Percentiles rank a stretch among this genome's conserved stretches.
Conservation (phyloP, 495 filamentous ascomycete species). For the Aspergillus steynii region DNA sequence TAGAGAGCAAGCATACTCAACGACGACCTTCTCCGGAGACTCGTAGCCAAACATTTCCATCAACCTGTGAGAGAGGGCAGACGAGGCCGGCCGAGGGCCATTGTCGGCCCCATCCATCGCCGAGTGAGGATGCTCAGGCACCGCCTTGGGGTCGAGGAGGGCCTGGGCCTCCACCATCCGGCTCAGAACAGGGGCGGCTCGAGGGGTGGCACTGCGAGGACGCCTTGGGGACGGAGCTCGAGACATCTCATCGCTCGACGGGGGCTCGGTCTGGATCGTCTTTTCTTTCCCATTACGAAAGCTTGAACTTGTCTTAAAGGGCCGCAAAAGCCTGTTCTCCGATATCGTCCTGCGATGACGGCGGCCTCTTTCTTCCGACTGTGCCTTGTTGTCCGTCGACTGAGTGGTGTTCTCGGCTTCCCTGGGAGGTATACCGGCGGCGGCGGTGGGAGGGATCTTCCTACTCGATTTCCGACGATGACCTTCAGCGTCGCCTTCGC, state of each 20-base stretch:
- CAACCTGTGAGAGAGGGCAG: constrained; percentile 65
- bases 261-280: constrained; percentile 16
- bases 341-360: constrained; percentile 60
- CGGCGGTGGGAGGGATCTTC: constrained; percentile 15
- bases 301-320: constrained; percentile 53
- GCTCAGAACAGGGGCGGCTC: constrained; percentile 73
- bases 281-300: constrained; percentile 17
- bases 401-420: background rate
- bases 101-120: constrained; percentile 21
- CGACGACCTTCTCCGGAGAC: constrained; percentile 76
- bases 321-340: constrained; percentile 60
- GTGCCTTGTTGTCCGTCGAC: constrained; percentile 1
- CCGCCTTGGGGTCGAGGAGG: constrained; percentile 49
- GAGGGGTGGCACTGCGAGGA: constrained; percentile 44
- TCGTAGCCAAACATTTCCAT: constrained; percentile 91
- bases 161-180: constrained; percentile 81
- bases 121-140: constrained; percentile 22
- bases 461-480: constrained; percentile 9
- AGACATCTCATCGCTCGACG: constrained; percentile 20
- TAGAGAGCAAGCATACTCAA: constrained; percentile 93
- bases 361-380: constrained; percentile 33
- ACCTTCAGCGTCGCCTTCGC: constrained; percentile 59
- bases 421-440: constrained; percentile 12
- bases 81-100: constrained; percentile 24
- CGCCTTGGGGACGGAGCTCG: constrained; percentile 25